Evolutionary conservation across 768 basidiomycete species (phyloP).

Genomic region (Rhodosporidiobolus sp.): DNA sequence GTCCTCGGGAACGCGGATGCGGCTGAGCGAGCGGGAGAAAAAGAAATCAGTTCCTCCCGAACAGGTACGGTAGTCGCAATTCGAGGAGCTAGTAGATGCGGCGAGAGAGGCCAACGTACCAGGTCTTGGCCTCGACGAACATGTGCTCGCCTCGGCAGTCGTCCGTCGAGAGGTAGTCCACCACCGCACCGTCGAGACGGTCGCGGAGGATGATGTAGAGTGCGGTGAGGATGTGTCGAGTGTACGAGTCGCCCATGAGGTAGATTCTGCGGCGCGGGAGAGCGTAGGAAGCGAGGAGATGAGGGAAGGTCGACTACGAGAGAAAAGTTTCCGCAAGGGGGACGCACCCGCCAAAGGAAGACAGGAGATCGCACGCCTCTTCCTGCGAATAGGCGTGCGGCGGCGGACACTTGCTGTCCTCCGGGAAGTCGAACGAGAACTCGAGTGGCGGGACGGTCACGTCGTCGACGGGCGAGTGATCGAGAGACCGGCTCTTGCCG

Average conservation of each 20-base stretch:
- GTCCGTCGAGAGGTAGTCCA: neutral
- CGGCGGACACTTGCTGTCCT: too few species aligned
- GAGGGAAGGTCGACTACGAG: too few species aligned
- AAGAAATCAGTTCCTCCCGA: too few species aligned
- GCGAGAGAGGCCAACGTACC: too few species aligned
- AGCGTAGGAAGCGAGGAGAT: neutral
- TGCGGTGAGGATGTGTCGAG: neutral
- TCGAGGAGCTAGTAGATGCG: too few species aligned
- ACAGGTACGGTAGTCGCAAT: too few species aligned
- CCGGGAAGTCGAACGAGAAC: too few species aligned
- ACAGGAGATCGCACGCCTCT: neutral
- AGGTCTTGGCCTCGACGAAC: neutral
- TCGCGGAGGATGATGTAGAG: conserved; percentile 1
- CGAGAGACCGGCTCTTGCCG: too few species aligned
- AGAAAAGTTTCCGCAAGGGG: too few species aligned
- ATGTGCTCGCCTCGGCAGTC: neutral
- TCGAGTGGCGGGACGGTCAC: too few species aligned
- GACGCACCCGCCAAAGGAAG: neutral
- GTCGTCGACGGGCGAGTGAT: too few species aligned
- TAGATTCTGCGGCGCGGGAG: neutral
- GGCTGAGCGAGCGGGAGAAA: too few species aligned
- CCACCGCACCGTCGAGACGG: neutral
- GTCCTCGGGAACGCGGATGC: neutral
- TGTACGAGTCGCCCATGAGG: neutral
- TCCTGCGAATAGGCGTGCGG: neutral